These are phyloP conservation scores for Septoria petroselini DNA, from an alignment of 2,329 filamentous ascomycete species.

Conservation along the genomic window DNA sequence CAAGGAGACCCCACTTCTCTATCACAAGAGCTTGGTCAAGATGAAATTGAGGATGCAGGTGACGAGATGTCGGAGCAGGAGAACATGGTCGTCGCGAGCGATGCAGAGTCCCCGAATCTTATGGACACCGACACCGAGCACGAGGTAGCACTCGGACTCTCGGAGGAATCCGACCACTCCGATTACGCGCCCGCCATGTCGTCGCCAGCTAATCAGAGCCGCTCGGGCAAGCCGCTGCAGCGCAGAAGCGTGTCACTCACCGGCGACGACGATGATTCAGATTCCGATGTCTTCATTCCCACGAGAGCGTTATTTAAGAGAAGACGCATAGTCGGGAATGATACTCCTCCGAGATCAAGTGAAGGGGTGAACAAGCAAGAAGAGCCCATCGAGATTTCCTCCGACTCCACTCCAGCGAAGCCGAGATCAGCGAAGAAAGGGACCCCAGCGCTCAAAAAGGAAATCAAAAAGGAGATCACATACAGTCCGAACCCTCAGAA, in stretches of 20 bases:
- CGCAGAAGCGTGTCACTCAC: constrained; percentile 1
- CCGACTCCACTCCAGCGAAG: constrained; percentile 19
- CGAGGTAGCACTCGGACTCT: not conserved
- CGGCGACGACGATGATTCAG: constrained; percentile 2
- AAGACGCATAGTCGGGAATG: constrained; percentile 5
- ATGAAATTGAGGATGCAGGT: constrained; percentile 17
- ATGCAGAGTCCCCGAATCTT: constrained; percentile 1
- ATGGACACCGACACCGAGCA: not conserved
- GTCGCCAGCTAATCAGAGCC: not conserved
- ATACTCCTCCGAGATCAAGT: constrained; percentile 6
- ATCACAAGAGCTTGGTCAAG: constrained; percentile 4
- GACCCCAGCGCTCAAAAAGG: constrained; percentile 6
- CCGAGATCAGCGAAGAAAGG: not conserved
- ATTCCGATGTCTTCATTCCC: constrained; percentile 6
- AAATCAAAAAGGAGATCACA: constrained; percentile 5
- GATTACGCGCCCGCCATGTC: not conserved
- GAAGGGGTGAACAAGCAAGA: not conserved
- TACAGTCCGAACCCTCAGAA: constrained; percentile 13
- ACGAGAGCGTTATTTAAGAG: not conserved
- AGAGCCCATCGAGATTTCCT: constrained; percentile 22
- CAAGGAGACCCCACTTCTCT: constrained; percentile 12
- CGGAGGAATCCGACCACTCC: not conserved
- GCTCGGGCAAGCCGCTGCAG: not conserved
- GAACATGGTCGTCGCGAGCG: constrained; percentile 13
- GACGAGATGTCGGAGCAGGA: constrained; percentile 15